Base-by-base conservation (phyloP, 106 monocot species). In the Alisma plantagoaquatica region DNA sequence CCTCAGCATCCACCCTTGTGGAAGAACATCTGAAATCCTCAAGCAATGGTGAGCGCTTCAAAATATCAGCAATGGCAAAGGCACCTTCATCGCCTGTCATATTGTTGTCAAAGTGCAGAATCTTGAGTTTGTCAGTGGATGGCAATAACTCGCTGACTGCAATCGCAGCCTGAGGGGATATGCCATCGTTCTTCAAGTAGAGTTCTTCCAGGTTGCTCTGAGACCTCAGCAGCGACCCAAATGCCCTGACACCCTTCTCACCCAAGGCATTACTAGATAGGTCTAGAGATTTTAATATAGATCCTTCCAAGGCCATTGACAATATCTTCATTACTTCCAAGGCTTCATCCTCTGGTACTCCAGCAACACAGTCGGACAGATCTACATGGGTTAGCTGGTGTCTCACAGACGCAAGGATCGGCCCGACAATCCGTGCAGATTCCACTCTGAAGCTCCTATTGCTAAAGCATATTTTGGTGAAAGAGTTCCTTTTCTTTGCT, bases 171-270 rank as follows among this genome's bases (percentile, higher is more conserved):
- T 96, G 84, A 54, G 77, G 81, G 0, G 94, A 96, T 47, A 96
- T 84, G 17, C 88, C 88, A 64, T 96, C 72, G 58, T 96, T 96
- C 75, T 81, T 81, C 51, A 96, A 62, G 28, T 88, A 88, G 4
- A 96, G 78, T 59, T 96, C 81, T 63, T 96, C 94, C 33, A 94
- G 60, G 46, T 41, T 59, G 19, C 53, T 63, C 54, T 94, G 94
- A 23, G 88, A 84, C 46, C 59, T 80, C n/a, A 94, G 17, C 2
- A 94, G 84, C 31, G 70, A 61, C n/a, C 46, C 68, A 49, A 94
- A 94, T 21, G 94, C 94, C 48, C 88, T 72, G 9, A 94, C 75
- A 44, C 94, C 94, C 68, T 94, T 94, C 70, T 94, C 94, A 31
- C 88, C 94, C 59, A 94, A 56, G 15, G 94, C 94, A 73, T 94